These are phyloP conservation scores for Colletotrichum euphorbiae DNA, from an alignment of 2,329 filamentous ascomycete genomes.

Conservation along the genomic window DNA sequence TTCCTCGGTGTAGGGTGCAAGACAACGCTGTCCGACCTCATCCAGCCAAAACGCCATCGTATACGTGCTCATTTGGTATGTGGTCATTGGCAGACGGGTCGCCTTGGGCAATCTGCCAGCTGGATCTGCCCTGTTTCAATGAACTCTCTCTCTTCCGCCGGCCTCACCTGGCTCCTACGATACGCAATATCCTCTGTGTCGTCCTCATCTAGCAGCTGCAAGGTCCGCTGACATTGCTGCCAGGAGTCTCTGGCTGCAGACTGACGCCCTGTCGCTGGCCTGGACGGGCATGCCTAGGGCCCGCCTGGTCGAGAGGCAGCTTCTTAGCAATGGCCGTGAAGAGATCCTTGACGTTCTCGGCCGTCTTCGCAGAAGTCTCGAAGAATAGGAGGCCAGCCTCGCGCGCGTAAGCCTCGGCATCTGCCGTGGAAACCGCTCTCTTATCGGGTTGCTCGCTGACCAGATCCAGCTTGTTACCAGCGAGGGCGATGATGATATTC, in stretches of 20 bases:
- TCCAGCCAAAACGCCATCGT: slow-evolving; percentile 36
- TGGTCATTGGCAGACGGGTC: slow-evolving; percentile 22
- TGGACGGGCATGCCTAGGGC: slow-evolving; percentile 84
- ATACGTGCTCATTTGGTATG: slow-evolving; percentile 19
- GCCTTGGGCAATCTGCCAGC: slow-evolving; percentile 26
- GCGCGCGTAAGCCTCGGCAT: slow-evolving; percentile 94
- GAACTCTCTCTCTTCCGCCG: slow-evolving; percentile 16
- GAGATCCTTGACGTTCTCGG: slow-evolving; percentile 93
- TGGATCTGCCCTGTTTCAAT: slow-evolving; percentile 21
- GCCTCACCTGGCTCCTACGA: neutral
- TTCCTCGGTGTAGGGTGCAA: slow-evolving; percentile 28
- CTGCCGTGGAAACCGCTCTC: slow-evolving; percentile 87
- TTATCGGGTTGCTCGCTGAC: slow-evolving; percentile 96
- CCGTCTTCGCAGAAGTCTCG: slow-evolving; percentile 97
- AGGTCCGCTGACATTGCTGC: slow-evolving; percentile 66
- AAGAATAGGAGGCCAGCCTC: slow-evolving; percentile 97
- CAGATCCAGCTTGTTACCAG: slow-evolving; percentile 97
- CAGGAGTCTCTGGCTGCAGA: slow-evolving; percentile 66
- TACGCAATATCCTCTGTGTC: slow-evolving; percentile 32
- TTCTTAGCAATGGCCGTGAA: slow-evolving; percentile 99
- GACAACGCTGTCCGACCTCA: slow-evolving; percentile 35
- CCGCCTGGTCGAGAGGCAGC: slow-evolving; percentile 93
- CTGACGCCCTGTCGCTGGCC: slow-evolving; percentile 71
- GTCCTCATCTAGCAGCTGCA: slow-evolving; percentile 64
- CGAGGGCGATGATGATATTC: slow-evolving; percentile 98